A percentile compares a stretch with the other conserved stretches of the same genome.
Evolutionary conservation across 2,329 filamentous ascomycete genomes (phyloP).

Genomic region (Aspergillus sp.): DNA sequence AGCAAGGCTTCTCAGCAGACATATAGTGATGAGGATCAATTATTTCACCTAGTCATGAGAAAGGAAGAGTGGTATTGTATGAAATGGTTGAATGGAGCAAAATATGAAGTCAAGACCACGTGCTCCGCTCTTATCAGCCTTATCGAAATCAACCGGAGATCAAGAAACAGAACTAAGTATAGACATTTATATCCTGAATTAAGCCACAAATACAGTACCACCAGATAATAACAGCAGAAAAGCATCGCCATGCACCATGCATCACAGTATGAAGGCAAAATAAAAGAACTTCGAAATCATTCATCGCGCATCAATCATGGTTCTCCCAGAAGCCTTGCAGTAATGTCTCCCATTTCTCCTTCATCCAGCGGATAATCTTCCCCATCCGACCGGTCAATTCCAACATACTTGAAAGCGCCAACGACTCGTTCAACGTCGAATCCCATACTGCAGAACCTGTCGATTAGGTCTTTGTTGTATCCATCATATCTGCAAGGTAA

Average conservation of each 20-base stretch:
- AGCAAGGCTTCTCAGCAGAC: no score
- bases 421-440: constrained; percentile 85
- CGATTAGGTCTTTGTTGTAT: constrained; percentile 76
- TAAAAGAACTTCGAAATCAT: constrained; percentile 6
- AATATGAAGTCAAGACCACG: no score
- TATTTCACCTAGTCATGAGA: no score
- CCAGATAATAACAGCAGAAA: constrained; percentile 2
- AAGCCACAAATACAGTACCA: background rate
- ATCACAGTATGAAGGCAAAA: background rate
- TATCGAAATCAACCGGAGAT: background rate
- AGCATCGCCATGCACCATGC: constrained; percentile 28
- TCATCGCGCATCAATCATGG: constrained; percentile 37
- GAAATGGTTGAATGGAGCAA: no score
- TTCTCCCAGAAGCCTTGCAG: constrained; percentile 75
- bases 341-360: constrained; percentile 84
- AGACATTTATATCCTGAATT: background rate
- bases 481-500: constrained; percentile 62
- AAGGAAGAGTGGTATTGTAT: no score
- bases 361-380: constrained; percentile 82
- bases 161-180: background rate
- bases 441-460: constrained; percentile 83
- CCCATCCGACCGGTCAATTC: constrained; percentile 71
- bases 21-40: no score
- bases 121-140: no score
- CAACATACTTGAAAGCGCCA: constrained; percentile 70